Evolutionary conservation across 2,329 filamentous ascomycete genomes (phyloP), one percentile per base, ranked within the genome.

Genomic region (Claviceps sp.): DNA sequence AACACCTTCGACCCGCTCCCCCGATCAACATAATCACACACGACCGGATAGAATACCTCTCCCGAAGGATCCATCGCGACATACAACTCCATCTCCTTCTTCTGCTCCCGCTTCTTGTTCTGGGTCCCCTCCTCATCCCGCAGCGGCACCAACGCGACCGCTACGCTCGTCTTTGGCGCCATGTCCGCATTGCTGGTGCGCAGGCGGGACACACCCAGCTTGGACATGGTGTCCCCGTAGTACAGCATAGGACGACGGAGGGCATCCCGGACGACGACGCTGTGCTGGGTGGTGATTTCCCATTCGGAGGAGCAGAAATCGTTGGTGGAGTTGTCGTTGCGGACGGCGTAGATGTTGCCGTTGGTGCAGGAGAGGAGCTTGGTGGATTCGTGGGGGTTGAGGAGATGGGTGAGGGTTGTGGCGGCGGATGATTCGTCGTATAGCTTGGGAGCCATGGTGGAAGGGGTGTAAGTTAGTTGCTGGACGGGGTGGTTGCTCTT

Each of bases 271-370:
- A 60, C 56, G 11, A 63, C 51, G 5, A 54, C 53, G 11, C 59
- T 56, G 0, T 58, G 50, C 14, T 49, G 13, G 5, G 22, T 52
- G 5, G 53, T 53, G 5, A 51, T 52, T 2, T 60, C 54, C 61
- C 61, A 66, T 38, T 60, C 49, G 37, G 55, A 55, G 49, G 55
- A 60, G 56, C 59, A 63, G 42, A 52, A 51, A 1, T 49, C 45
- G 41, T 52, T 58, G 22, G 54, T 55, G n/a, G 51, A 36, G 49
- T 58, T 54, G n/a, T 57, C 56, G 42, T 50, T 51, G 18, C 38
- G 49, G 16, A 61, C 57, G 20, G 58, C 59, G 52, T 67, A 67
- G n/a, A 66, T n/a, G 55, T 66, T 67, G 52, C 63, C 63, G 54
- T 66, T 60, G 54, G 55, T 57, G 61, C 65, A 69, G 3, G 61